A percentile compares a stretch with the other conserved stretches of the same genome.
Evolutionary conservation across 352 stramenopile species (phyloP).

Genomic region (Paralagenidium karlingii): DNA sequence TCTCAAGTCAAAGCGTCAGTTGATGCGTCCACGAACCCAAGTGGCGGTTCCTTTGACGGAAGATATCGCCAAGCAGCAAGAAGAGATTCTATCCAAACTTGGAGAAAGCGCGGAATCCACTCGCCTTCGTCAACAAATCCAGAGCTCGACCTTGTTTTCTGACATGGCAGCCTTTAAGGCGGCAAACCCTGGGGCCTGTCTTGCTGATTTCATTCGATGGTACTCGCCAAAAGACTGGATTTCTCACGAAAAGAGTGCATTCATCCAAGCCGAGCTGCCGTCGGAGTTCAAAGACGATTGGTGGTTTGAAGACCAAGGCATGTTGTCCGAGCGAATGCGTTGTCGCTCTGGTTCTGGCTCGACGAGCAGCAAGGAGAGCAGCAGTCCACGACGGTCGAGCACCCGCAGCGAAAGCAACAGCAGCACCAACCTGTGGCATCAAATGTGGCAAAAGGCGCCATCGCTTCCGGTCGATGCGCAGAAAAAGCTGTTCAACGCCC

Average conservation of each 20-base stretch:
- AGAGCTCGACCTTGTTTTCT: slow-evolving; percentile 54
- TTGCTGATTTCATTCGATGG: slow-evolving; percentile 75
- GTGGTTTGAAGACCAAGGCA: slow-evolving; percentile 24
- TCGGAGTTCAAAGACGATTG: slow-evolving; percentile 2
- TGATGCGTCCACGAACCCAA: slow-evolving; percentile 13
- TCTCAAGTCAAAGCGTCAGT: background rate
- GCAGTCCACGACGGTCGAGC: too few species aligned
- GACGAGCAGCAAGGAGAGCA: background rate
- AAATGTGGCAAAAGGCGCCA: slow-evolving; percentile 52
- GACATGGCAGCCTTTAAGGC: slow-evolving; percentile 84
- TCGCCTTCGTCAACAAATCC: slow-evolving; percentile 57
- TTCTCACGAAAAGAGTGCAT: slow-evolving; percentile 15
- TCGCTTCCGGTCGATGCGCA: slow-evolving; percentile 44
- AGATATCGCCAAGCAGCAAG: slow-evolving; percentile 62
- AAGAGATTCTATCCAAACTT: slow-evolving; percentile 58
- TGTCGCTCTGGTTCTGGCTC: slow-evolving; percentile 6
- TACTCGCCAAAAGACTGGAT: slow-evolving; percentile 79
- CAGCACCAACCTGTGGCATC: slow-evolving; percentile 46
- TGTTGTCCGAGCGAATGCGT: slow-evolving; percentile 66
- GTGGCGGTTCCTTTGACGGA: slow-evolving; percentile 57
- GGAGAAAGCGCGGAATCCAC: slow-evolving; percentile 48
- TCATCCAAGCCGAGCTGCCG: slow-evolving; percentile 15
- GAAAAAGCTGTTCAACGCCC: slow-evolving; percentile 52
- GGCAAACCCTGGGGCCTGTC: slow-evolving; percentile 43
- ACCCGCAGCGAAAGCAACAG: background rate